phyloP scores from a whole-genome alignment of 371 early-diverging fungal genomes.

The Rhizopus stolonifer region DNA sequence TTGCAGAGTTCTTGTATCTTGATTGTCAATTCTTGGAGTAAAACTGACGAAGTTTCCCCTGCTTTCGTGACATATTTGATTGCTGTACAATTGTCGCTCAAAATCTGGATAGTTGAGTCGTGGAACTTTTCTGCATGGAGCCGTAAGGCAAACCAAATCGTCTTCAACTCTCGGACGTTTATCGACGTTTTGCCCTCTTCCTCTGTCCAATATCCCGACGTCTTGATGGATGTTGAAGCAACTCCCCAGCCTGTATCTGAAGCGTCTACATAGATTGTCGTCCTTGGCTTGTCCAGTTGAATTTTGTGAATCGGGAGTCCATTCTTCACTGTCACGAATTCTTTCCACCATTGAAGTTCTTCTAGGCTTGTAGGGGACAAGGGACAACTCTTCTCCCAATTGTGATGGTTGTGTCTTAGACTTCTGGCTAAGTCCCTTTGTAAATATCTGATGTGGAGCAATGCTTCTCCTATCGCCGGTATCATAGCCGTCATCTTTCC shows the following conservation, averaged over 20 bases:
- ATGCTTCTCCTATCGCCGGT: no score
- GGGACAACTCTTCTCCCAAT: not conserved
- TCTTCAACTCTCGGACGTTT: constrained; percentile 25
- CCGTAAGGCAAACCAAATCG: constrained; percentile 12
- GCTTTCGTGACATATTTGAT: constrained; percentile 21
- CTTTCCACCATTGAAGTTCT: constrained; percentile 7
- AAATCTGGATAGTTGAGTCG: constrained; percentile 6
- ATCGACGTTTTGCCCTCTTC: constrained; percentile 12
- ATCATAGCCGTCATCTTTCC: no score
- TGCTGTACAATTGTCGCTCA: constrained; percentile 15
- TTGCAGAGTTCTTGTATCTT: constrained; percentile 20
- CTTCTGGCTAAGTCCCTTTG: constrained; percentile 5
- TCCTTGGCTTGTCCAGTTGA: not conserved
- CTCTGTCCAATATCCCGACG: constrained; percentile 18
- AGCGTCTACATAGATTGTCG: constrained; percentile 9
- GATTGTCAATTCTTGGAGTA: constrained; percentile 15
- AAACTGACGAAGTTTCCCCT: constrained; percentile 13
- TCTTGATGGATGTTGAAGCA: not conserved
- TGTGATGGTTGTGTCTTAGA: not conserved
- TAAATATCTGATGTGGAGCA: constrained; percentile 3
- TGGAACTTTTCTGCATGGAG: constrained; percentile 13
- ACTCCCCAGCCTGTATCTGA: constrained; percentile 21
- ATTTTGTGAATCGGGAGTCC: constrained; percentile 5
- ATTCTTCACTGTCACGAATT: no score
- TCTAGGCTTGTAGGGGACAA: not conserved